phyloP scores from a whole-genome alignment of 495 filamentous ascomycete species.

The Aspergillus diversus region DNA sequence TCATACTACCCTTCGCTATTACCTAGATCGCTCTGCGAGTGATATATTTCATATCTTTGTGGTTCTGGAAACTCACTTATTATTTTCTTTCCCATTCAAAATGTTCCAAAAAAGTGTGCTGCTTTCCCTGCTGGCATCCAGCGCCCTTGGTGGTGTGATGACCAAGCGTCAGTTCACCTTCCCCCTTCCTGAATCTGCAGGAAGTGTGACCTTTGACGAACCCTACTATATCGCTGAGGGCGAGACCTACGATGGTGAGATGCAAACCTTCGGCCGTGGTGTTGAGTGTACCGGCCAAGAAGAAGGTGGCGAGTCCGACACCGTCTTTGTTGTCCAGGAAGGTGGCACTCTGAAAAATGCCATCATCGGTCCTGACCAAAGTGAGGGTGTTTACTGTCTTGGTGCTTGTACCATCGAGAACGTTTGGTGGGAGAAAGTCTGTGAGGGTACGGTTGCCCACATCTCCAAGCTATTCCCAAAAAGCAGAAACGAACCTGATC shows the following conservation, averaged over 20 bases:
- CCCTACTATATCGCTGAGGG: conserved; percentile 37
- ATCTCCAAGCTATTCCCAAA: neutral
- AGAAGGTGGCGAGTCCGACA: conserved; percentile 53
- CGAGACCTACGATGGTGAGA: conserved; percentile 46
- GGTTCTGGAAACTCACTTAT: no score
- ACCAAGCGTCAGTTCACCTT: conserved; percentile 22
- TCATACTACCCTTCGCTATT: no score
- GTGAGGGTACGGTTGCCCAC: conserved; percentile 27
- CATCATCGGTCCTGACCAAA: conserved; percentile 50
- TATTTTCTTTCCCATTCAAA: no score
- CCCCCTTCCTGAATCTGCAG: conserved; percentile 29
- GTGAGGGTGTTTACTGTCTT: conserved; percentile 49
- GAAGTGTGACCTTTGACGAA: conserved; percentile 28
- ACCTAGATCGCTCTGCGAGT: no score
- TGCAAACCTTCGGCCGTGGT: conserved; percentile 50
- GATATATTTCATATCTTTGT: no score
- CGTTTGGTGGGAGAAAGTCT: conserved; percentile 46
- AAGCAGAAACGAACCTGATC: neutral
- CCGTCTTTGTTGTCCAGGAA: conserved; percentile 46
- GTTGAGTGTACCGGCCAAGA: conserved; percentile 42
- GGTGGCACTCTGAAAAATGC: conserved; percentile 47
- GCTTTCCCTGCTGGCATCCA: no score
- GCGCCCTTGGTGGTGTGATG: no score
- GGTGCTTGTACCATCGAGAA: conserved; percentile 47
- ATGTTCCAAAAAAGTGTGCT: no score